Evolutionary conservation across 352 stramenopile genomes (phyloP), one percentile per base, ranked within the genome.

Genomic region (Phytophthora constricta): DNA sequence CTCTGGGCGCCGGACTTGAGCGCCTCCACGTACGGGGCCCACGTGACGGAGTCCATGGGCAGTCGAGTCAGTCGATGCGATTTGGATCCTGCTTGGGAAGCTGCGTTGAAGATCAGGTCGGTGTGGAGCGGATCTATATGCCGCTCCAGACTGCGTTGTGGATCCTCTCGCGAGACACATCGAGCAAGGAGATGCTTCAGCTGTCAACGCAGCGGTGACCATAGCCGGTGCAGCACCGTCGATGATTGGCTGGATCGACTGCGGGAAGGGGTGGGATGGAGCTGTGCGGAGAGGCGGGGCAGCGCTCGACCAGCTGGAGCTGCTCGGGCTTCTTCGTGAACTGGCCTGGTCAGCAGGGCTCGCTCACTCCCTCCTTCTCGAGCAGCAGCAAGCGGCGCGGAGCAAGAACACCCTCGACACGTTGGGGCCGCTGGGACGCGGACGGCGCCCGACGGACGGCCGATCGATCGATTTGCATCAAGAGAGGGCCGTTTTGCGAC

Each of bases 1-100:
- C 55, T 61, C 43, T 65, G 46, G 10, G 46, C 26, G 23, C 53
- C 57, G 2, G 56, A 68, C 14, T 41, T 26, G 33, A 73, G 62
- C 31, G 69, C 42, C 41, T 71, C 52, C n/a, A 69, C 50, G 59
- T 77, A 75, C 20, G 70, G 39, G 7, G 31, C 28, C 70, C 73
- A 83, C 20, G 60, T 22, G 46, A 76, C 45, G 22, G 54, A 31
- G 34, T 68, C 56, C 61, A 79, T 79, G 37, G 26, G 20, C 4
- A n/a, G 48, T 34, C 41, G 17, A 14, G n/a, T 41, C 13, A 19
- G 19, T 39, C 27, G 41, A 47, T n/a, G 16, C 17, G 41, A 47
- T 47, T 41, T n/a, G 33, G 17, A 37, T 25, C 11, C 22, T 58
- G 27, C 42, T 43, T 45, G 37, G 41, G n/a, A n/a, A n/a, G n/a